Evolutionary conservation across 345 rosid genomes (phyloP), one percentile per base, ranked within the genome.

Genomic region (Hibiscus syriacus): DNA sequence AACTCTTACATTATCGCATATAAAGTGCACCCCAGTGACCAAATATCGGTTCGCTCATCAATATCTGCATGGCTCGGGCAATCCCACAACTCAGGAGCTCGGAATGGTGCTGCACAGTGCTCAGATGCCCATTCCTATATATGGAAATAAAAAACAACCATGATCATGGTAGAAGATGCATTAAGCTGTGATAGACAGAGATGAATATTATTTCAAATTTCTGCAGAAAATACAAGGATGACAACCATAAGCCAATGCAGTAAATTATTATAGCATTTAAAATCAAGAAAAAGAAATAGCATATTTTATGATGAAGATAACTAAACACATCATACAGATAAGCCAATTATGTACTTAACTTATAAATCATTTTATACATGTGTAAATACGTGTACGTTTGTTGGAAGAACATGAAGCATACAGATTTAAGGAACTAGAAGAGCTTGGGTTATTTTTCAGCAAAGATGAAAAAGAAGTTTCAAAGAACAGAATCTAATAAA

Each of bases 11-110:
- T 91, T 80, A 92, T 89, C 67, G 98, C 98, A 69, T 91, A 94
- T 71, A 94, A 70, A 27, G 99, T 94, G 88, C 99, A 91, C 74
- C 98, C 99, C 63, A 94, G 81, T 1, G 99, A 94, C 99, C 99
- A 94, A 23, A 94, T 82, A 74, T 94, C 99, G 23, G 97, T 91
- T 81, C 98, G 86, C 84, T 91, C 99, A 66, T 94, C 99, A 67
- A 94, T 87, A 80, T 89, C 92, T 11, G 81, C 87, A 70, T 94
- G 92, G 71, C 98, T 94, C 34, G 97, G 97, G 80, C 99, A 89
- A 75, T 94, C 98, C 98, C 98, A 91, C 64, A 94, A 83, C 80
- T 91, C 99, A n/a, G 99, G 98, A 70, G 99, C 98, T 80, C 97
- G 86, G 74, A 85, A 84, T 49, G 98, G 96, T 72, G 99, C 99